Conservation (phyloP, 805 yeast species). For the Nakazawaea populi region DNA sequence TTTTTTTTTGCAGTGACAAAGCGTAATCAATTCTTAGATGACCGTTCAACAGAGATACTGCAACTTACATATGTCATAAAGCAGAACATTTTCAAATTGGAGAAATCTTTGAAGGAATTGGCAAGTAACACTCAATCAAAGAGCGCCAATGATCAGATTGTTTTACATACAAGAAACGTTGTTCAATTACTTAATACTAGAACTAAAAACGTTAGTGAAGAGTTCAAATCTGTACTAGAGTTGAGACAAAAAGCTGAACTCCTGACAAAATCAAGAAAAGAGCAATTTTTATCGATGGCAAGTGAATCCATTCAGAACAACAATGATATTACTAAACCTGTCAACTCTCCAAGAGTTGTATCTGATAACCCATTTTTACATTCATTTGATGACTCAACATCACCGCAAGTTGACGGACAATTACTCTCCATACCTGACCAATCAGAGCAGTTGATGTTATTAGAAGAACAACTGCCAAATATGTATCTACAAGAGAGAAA, state of each 20-base stretch:
- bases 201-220: constrained; percentile 88
- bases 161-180: constrained; percentile 77
- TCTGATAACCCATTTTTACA: constrained; percentile 33
- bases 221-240: constrained; percentile 85
- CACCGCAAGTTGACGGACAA: constrained; percentile 29
- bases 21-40: constrained; percentile 87
- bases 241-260: constrained; percentile 80
- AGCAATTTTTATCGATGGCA: constrained; percentile 64
- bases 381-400: constrained; percentile 12
- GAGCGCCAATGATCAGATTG: constrained; percentile 53
- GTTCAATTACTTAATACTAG: constrained; percentile 82
- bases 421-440: constrained; percentile 76
- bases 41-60: constrained; percentile 88
- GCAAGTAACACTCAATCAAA: constrained; percentile 42
- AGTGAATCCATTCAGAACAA: constrained; percentile 10
- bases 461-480: constrained; percentile 75
- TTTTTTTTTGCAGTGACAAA: constrained; percentile 49
- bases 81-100: constrained; percentile 82
- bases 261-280: constrained; percentile 74
- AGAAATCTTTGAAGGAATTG: constrained; percentile 57
- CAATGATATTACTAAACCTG: constrained; percentile 13
- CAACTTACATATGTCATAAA: constrained; percentile 84
- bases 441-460: constrained; percentile 71
- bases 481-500: constrained; percentile 77
- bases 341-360: constrained; percentile 14